Evolutionary conservation across 1,139 yeast species (phyloP).

Genomic region (Magnusiomyces paraingens): DNA sequence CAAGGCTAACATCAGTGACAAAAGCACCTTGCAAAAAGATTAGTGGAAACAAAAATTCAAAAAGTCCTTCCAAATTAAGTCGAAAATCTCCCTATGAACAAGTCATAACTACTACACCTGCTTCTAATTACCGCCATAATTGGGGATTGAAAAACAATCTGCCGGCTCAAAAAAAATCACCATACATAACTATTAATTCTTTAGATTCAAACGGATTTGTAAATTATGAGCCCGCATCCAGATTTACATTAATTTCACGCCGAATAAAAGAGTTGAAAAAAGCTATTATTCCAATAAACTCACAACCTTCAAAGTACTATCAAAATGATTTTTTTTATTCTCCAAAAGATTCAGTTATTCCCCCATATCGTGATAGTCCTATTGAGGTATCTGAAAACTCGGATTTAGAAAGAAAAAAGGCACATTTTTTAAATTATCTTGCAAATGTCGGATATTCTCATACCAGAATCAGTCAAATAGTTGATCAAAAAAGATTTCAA

Average conservation of each 20-base stretch:
- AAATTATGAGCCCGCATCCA: conserved; percentile 42
- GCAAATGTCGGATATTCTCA: background rate
- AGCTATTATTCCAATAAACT: conserved; percentile 26
- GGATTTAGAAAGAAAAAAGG: background rate
- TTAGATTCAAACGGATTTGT: conserved; percentile 46
- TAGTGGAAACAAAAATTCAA: background rate
- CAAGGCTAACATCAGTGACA: background rate
- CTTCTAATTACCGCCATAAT: conserved; percentile 44
- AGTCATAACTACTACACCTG: conserved; percentile 45
- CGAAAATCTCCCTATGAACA: conserved; percentile 42
- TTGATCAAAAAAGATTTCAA: background rate
- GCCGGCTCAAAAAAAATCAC: conserved; percentile 40
- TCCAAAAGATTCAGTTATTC: background rate
- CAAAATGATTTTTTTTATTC: background rate
- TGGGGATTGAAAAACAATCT: conserved; percentile 50
- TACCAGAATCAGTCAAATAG: background rate
- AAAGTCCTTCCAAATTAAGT: background rate
- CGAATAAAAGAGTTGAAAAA: conserved; percentile 45
- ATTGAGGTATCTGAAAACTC: too few species aligned
- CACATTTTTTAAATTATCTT: background rate
- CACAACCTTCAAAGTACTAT: background rate
- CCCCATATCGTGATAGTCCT: too few species aligned
- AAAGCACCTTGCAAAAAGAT: background rate
- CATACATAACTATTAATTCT: conserved; percentile 41
- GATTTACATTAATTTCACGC: conserved; percentile 41